These are phyloP conservation scores for Chytridium lagenaria DNA, from an alignment of 371 early-diverging fungal genomes.

Conservation along the genomic window DNA sequence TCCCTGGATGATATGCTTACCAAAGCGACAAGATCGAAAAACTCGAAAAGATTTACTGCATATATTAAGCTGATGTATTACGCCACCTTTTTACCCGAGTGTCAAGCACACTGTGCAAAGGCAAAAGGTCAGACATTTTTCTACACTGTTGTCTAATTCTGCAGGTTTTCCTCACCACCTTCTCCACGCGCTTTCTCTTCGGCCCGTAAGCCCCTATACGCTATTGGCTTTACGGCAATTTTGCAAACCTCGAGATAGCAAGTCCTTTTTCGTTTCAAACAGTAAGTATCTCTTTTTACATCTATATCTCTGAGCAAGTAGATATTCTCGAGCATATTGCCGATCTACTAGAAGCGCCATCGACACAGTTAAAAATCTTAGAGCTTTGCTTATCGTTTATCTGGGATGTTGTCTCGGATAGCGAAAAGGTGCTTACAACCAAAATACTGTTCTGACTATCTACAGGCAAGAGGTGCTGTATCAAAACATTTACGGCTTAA, in stretches of 20 bases:
- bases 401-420: background rate
- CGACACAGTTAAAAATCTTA: background rate
- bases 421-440: background rate
- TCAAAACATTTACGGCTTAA: background rate
- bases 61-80: background rate
- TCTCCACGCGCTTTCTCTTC: background rate
- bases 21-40: background rate
- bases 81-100: background rate
- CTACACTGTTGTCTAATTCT: background rate
- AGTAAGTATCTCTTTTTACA: too few relatives aligned
- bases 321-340: too few relatives aligned
- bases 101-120: background rate
- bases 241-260: background rate
- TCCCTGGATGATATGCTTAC: too few relatives aligned
- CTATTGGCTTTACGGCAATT: background rate
- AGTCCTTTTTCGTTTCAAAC: background rate
- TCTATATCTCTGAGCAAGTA: too few relatives aligned
- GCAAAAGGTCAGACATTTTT: background rate
- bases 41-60: background rate
- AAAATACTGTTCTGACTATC: background rate
- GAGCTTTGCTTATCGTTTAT: background rate
- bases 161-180: background rate
- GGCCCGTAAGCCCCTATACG: background rate
- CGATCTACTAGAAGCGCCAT: background rate
- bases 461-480: background rate